Evolutionary conservation across 495 filamentous ascomycete species (phyloP).

Genomic region (Penicillium mononematosum): DNA sequence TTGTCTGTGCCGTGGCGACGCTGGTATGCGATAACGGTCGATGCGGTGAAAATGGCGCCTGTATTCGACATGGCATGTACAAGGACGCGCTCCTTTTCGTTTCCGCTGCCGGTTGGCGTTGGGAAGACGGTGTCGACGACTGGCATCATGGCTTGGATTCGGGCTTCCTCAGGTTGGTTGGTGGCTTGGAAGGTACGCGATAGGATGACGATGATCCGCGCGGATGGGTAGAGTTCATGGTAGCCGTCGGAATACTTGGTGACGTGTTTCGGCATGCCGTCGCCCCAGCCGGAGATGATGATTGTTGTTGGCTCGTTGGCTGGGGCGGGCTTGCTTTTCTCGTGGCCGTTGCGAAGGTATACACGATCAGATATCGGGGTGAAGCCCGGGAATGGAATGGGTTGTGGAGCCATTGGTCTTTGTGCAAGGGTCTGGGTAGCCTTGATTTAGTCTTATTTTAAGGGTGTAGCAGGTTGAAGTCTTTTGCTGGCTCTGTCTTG

Average conservation of each 20-base stretch:
- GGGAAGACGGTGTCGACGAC: conserved; percentile 48
- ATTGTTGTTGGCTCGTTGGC: conserved; percentile 30
- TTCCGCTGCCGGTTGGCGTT: conserved; percentile 21
- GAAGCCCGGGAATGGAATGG: conserved; percentile 30
- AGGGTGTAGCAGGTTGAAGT: neutral
- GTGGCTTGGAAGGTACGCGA: conserved; percentile 47
- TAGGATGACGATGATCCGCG: conserved; percentile 48
- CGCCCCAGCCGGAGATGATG: conserved; percentile 55
- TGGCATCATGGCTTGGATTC: conserved; percentile 48
- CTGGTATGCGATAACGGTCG: conserved; percentile 48
- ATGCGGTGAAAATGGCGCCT: conserved; percentile 49
- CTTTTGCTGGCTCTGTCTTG: neutral
- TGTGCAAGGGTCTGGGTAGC: neutral
- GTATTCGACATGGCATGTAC: conserved; percentile 54
- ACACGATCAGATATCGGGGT: conserved; percentile 28
- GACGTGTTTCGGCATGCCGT: conserved; percentile 52
- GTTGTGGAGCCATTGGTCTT: conserved; percentile 22
- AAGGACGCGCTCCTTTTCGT: conserved; percentile 36
- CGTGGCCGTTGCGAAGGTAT: conserved; percentile 28
- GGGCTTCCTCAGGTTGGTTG: conserved; percentile 39
- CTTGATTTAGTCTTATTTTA: neutral
- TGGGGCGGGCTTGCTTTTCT: conserved; percentile 18
- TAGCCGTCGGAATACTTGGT: conserved; percentile 55
- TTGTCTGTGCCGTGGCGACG: conserved; percentile 33
- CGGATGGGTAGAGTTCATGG: conserved; percentile 45